A percentile compares a stretch with the other conserved stretches of the same genome.
These are phyloP conservation scores for Penicillium crystallinum DNA, from an alignment of 495 filamentous ascomycete species.

Conservation along the genomic window DNA sequence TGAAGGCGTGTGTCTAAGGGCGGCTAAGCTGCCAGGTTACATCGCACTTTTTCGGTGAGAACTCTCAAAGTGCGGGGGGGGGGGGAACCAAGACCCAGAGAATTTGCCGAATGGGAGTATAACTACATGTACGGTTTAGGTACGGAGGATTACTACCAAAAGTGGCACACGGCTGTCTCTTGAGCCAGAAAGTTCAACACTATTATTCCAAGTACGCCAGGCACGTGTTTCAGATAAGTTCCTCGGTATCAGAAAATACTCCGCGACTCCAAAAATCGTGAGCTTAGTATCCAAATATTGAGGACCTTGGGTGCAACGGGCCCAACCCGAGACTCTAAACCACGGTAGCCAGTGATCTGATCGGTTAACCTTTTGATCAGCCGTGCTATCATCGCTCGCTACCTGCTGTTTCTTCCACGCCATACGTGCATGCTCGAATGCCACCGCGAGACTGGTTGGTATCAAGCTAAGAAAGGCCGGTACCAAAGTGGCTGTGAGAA, in stretches of 20 bases:
- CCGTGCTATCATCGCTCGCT: slow-evolving; percentile 1
- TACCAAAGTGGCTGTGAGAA: slow-evolving; percentile 7
- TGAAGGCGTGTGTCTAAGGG: slow-evolving; percentile 2
- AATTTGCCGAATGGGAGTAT: background rate
- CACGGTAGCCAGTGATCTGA: background rate
- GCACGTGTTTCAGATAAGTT: slow-evolving; percentile 2
- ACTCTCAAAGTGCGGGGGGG: slow-evolving; percentile 14
- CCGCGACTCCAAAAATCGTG: slow-evolving; percentile 3
- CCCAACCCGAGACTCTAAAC: background rate
- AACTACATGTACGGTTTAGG: too few species aligned
- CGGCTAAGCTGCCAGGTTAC: background rate
- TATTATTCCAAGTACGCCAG: too few species aligned
- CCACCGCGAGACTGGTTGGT: background rate
- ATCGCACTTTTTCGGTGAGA: background rate
- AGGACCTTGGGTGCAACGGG: background rate
- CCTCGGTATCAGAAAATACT: slow-evolving; percentile 9
- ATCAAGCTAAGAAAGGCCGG: background rate
- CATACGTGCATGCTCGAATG: too few species aligned
- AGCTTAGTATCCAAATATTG: background rate
- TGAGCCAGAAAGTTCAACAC: background rate
- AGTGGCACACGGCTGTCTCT: background rate
- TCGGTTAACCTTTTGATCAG: background rate
- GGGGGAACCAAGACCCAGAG: slow-evolving; percentile 8
- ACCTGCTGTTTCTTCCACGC: slow-evolving; percentile 4
- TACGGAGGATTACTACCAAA: too few species aligned